Conservation (phyloP, 768 basidiomycete genomes). For the Suillus subaureus region DNA sequence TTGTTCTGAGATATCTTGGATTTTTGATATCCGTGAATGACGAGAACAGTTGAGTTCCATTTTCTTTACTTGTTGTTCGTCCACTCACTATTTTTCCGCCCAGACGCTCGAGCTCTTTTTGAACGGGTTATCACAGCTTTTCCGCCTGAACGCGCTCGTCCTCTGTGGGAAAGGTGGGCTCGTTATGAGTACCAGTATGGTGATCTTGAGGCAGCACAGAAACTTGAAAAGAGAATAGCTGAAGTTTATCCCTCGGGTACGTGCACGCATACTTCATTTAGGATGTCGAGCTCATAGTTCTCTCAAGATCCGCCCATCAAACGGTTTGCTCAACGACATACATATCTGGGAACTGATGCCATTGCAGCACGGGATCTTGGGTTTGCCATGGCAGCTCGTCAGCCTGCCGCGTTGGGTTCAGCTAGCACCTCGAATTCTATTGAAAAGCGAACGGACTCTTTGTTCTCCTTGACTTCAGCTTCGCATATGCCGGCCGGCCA, state of each 20-base stretch:
- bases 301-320: constrained; percentile 85
- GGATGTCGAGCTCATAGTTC: background rate
- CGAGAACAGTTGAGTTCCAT: constrained; percentile 74
- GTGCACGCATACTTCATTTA: constrained; percentile 23
- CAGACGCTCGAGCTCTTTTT: constrained; percentile 95
- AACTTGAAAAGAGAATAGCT: constrained; percentile 86
- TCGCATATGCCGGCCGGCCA: constrained; percentile 27
- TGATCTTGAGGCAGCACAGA: constrained; percentile 84
- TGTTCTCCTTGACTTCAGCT: constrained; percentile 33
- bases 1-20: constrained; percentile 84
- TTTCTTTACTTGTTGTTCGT: constrained; percentile 2
- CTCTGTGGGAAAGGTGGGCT: constrained; percentile 96
- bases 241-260: constrained; percentile 86
- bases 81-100: constrained; percentile 11
- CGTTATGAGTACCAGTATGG: constrained; percentile 95
- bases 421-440: constrained; percentile 21
- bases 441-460: constrained; percentile 40
- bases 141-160: constrained; percentile 73
- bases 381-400: constrained; percentile 53
- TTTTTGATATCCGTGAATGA: constrained; percentile 96
- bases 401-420: constrained; percentile 22
- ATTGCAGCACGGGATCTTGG: constrained; percentile 91
- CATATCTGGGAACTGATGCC: constrained; percentile 75
- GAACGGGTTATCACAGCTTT: constrained; percentile 85
- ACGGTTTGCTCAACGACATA: constrained; percentile 83